These are phyloP conservation scores for Fusarium chlamydosporum DNA, from an alignment of 2,329 filamentous ascomycete genomes.

Conservation along the genomic window DNA sequence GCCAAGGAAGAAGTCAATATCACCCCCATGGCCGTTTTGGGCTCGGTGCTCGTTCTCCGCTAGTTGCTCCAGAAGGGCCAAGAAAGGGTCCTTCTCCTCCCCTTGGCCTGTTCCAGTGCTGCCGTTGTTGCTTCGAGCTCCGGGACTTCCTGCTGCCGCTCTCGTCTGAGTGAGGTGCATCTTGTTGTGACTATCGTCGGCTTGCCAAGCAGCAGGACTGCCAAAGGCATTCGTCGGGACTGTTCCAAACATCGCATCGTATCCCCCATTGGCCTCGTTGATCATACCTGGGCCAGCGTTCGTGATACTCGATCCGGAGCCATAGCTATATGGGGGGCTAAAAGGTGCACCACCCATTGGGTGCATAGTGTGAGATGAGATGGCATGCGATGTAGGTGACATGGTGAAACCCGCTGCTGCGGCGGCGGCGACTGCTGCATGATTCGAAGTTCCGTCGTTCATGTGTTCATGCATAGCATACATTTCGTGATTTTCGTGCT, in stretches of 20 bases:
- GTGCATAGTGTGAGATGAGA: slow-evolving; percentile 50
- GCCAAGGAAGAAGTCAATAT: slow-evolving; percentile 82
- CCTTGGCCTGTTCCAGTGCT: slow-evolving; percentile 64
- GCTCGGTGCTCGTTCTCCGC: slow-evolving; percentile 80
- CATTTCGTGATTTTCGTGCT: slow-evolving; percentile 54
- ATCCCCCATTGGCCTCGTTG: slow-evolving; percentile 57
- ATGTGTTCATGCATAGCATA: slow-evolving; percentile 55
- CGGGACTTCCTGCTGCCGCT: slow-evolving; percentile 57
- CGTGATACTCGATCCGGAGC: slow-evolving; percentile 51
- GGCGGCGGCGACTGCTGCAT: slow-evolving; percentile 55
- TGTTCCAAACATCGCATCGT: slow-evolving; percentile 73
- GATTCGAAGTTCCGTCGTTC: slow-evolving; percentile 54
- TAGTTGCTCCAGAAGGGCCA: slow-evolving; percentile 83
- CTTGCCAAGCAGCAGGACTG: slow-evolving; percentile 67
- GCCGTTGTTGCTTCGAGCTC: slow-evolving; percentile 64
- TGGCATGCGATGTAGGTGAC: slow-evolving; percentile 42
- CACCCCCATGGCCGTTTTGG: slow-evolving; percentile 75
- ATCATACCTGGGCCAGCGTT: slow-evolving; percentile 50
- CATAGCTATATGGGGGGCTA: slow-evolving; percentile 61
- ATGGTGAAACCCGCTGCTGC: slow-evolving; percentile 57
- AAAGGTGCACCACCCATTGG: slow-evolving; percentile 55
- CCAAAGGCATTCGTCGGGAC: slow-evolving; percentile 67
- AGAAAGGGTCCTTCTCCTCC: slow-evolving; percentile 84
- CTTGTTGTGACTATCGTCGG: slow-evolving; percentile 54
- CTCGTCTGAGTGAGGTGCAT: slow-evolving; percentile 43